Evolutionary conservation across 495 filamentous ascomycete genomes (phyloP).

Genomic region (Neurospora pannonica): DNA sequence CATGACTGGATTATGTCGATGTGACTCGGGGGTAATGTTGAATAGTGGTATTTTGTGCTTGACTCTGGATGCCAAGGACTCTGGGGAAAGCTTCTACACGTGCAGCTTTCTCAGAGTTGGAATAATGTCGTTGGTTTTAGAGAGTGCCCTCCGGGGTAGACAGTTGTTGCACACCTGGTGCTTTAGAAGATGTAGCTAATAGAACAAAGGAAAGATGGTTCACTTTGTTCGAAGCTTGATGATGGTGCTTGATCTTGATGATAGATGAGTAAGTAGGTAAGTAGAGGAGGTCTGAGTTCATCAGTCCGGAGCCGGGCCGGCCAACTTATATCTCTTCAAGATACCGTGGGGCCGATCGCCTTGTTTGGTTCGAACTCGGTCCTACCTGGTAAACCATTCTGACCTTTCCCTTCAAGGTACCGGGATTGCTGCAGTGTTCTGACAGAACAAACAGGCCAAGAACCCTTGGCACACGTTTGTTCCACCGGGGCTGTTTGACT

Average conservation of each 20-base stretch:
- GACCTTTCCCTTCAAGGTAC: background rate
- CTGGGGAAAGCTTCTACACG: background rate
- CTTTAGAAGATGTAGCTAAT: background rate
- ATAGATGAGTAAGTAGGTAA: background rate
- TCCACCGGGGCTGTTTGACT: background rate
- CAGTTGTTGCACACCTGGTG: constrained; percentile 6
- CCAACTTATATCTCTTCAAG: background rate
- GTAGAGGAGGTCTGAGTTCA: background rate
- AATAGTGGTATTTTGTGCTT: background rate
- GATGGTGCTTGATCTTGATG: background rate
- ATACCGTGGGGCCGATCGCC: background rate
- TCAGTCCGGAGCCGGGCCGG: background rate
- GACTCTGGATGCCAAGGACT: background rate
- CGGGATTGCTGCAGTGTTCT: background rate
- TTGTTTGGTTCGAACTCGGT: background rate
- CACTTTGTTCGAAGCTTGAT: background rate
- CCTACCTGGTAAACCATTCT: background rate
- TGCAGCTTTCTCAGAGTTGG: background rate
- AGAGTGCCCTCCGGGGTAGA: constrained; percentile 7
- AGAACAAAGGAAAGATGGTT: background rate
- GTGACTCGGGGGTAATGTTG: background rate
- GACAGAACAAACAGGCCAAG: background rate
- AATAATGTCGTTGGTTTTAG: background rate
- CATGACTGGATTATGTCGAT: background rate
- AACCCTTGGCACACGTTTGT: background rate